phyloP scores from a whole-genome alignment of 441 rosid genomes.

The Gossypium laxum region DNA sequence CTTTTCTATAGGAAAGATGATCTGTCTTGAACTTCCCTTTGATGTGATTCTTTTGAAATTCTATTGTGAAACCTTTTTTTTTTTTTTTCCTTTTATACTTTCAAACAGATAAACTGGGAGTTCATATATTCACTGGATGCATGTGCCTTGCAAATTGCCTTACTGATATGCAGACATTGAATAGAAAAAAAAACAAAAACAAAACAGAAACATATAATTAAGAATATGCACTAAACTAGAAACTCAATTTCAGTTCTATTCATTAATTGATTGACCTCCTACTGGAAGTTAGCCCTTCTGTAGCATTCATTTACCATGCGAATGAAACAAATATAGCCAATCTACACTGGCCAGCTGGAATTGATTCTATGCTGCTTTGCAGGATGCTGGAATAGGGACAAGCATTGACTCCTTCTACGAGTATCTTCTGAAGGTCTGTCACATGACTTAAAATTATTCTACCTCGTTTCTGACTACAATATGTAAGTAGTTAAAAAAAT shows the following conservation, averaged over 20 bases:
- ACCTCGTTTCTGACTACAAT: neutral
- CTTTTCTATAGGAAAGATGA: neutral
- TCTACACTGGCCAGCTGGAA: neutral
- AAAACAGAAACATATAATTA: neutral
- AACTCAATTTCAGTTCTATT: neutral
- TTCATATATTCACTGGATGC: neutral
- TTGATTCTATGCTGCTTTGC: conserved; percentile 27
- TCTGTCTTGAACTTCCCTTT: neutral
- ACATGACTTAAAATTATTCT: conserved; percentile 2
- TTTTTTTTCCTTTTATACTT: neutral
- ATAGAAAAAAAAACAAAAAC: neutral
- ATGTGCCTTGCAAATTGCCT: neutral
- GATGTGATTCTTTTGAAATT: neutral
- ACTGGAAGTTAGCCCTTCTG: neutral
- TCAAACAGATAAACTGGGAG: neutral
- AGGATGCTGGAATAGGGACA: conserved; percentile 99
- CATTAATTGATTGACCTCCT: neutral
- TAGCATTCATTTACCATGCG: neutral
- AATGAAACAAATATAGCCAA: neutral
- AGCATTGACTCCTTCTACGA: conserved; percentile 97
- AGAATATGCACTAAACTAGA: neutral
- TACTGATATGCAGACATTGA: neutral
- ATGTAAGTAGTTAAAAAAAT: neutral
- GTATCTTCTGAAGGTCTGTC: conserved; percentile 84
- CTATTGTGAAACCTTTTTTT: neutral